Conservation (phyloP, 305 asterid genomes). For the Plantago coronopus region DNA sequence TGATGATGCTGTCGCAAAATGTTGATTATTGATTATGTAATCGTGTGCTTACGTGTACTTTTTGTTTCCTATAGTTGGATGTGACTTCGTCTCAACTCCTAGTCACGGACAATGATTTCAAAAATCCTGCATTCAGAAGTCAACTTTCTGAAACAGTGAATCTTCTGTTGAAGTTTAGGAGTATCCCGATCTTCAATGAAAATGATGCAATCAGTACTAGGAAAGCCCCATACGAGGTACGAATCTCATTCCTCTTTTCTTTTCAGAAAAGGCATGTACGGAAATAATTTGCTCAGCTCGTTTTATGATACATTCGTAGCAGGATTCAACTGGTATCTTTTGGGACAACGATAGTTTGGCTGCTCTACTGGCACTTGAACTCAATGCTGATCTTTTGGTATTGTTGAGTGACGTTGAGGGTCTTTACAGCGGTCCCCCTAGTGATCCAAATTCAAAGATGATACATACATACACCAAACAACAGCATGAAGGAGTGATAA, state of each 20-base stretch:
- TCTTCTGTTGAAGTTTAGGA: slow-evolving; percentile 41
- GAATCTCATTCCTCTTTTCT: background rate
- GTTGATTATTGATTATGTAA: no score
- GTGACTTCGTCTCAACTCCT: slow-evolving; percentile 64
- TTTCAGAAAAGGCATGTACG: background rate
- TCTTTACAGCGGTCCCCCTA: slow-evolving; percentile 64
- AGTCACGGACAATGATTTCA: slow-evolving; percentile 69
- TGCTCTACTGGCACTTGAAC: slow-evolving; percentile 55
- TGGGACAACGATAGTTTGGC: slow-evolving; percentile 77
- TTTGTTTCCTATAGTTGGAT: slow-evolving; percentile 39
- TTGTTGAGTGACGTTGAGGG: slow-evolving; percentile 71
- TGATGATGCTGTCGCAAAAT: no score
- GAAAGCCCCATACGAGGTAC: slow-evolving; percentile 65
- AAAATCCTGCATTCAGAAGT: slow-evolving; percentile 42
- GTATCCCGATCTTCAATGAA: slow-evolving; percentile 65
- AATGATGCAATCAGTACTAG: slow-evolving; percentile 68
- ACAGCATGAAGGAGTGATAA: slow-evolving; percentile 40
- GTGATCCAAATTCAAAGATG: slow-evolving; percentile 51
- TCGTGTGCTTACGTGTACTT: background rate
- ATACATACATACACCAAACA: slow-evolving; percentile 51
- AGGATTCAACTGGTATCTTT: slow-evolving; percentile 71
- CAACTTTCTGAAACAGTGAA: slow-evolving; percentile 59
- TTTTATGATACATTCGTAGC: slow-evolving; percentile 16
- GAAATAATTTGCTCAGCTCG: background rate
- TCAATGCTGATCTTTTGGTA: slow-evolving; percentile 61